phyloP scores from a whole-genome alignment of 352 stramenopile genomes.

The Hyaloperonospora brassicae region DNA sequence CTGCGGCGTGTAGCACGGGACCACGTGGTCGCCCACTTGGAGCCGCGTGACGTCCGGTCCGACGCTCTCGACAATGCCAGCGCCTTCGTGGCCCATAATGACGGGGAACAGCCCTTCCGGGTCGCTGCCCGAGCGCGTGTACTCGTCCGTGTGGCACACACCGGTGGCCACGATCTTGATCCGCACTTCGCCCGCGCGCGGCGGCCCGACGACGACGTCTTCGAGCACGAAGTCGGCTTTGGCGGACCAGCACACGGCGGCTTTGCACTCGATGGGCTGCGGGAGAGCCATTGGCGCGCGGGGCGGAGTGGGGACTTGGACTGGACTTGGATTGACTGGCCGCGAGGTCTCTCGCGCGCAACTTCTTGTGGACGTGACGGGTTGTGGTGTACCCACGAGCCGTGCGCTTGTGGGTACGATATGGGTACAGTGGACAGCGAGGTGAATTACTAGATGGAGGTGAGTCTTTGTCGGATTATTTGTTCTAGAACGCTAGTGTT shows the following conservation, averaged over 20 bases:
- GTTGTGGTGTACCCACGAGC: too few species aligned
- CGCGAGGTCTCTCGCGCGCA: too few species aligned
- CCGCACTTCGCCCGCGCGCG: slow-evolving; percentile 63
- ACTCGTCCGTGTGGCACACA: slow-evolving; percentile 85
- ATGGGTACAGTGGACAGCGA: too few species aligned
- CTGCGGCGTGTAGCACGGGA: slow-evolving; percentile 93
- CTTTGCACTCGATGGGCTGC: slow-evolving; percentile 84
- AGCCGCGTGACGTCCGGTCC: slow-evolving; percentile 66
- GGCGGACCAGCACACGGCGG: slow-evolving; percentile 79
- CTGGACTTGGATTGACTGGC: too few species aligned
- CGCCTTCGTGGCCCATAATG: slow-evolving; percentile 84
- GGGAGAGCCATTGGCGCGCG: slow-evolving; percentile 33
- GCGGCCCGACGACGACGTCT: slow-evolving; percentile 66
- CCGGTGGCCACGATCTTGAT: slow-evolving; percentile 80
- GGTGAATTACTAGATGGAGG: too few species aligned
- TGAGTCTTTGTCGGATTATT: too few species aligned
- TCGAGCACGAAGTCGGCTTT: slow-evolving; percentile 82
- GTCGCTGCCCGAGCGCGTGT: slow-evolving; percentile 73
- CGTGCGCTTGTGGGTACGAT: too few species aligned
- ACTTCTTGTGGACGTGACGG: too few species aligned
- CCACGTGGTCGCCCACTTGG: slow-evolving; percentile 87
- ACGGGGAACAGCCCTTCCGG: slow-evolving; percentile 78
- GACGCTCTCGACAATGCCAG: slow-evolving; percentile 78
- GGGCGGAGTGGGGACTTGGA: too few species aligned
- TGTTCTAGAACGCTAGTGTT: too few species aligned